phyloP scores from a whole-genome alignment of 495 filamentous ascomycete species.

The Trichoderma asperelloides region DNA sequence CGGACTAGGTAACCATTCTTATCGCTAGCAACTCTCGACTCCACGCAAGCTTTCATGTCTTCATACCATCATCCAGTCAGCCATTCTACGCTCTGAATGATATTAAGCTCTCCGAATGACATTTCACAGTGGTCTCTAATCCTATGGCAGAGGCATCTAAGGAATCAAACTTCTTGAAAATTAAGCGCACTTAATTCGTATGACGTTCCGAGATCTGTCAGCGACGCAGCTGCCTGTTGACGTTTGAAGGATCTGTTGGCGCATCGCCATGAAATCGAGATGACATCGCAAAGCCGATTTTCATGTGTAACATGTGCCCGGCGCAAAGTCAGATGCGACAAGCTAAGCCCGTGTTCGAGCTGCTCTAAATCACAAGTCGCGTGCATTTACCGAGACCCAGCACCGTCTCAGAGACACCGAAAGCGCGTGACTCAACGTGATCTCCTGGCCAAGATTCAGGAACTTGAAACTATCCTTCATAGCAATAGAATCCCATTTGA shows the following conservation, averaged over 20 bases:
- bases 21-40: too few species aligned
- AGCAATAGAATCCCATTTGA: conserved; percentile 9
- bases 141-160: too few species aligned
- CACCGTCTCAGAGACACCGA: conserved; percentile 28
- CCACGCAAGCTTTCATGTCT: too few species aligned
- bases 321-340: conserved; percentile 27
- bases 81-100: too few species aligned
- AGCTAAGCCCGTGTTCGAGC: conserved; percentile 29
- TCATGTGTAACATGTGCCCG: conserved; percentile 18
- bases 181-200: neutral
- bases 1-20: too few species aligned
- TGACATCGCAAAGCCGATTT: neutral
- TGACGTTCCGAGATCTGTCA: neutral
- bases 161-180: neutral
- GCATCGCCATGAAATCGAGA: neutral
- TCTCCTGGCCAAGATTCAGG: conserved; percentile 11
- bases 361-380: conserved; percentile 25
- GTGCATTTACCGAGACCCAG: conserved; percentile 29
- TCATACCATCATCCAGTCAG: too few species aligned
- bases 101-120: too few species aligned
- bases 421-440: conserved; percentile 17
- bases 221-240: neutral
- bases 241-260: neutral
- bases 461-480: conserved; percentile 9
- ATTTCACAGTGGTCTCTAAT: too few species aligned